These are phyloP conservation scores for Globisporangium spinosum DNA, from an alignment of 352 stramenopile species.

Conservation along the genomic window DNA sequence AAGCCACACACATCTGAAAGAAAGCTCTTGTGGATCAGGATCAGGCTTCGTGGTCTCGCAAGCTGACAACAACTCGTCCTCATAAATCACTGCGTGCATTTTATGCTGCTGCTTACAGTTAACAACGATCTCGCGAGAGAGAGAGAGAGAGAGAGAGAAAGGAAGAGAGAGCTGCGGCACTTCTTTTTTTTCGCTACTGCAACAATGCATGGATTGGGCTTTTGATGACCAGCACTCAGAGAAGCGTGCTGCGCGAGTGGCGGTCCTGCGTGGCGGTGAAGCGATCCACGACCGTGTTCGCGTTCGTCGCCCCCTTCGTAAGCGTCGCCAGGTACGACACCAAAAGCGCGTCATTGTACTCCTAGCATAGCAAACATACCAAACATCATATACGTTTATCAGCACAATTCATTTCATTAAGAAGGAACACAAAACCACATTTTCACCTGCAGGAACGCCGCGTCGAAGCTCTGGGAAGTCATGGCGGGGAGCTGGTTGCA, in stretches of 20 bases:
- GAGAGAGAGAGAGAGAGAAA: not conserved
- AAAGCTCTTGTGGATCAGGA: not conserved
- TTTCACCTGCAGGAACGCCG: slow-evolving; percentile 56
- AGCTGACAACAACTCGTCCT: not conserved
- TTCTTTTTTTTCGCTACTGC: not conserved
- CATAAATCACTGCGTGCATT: not conserved
- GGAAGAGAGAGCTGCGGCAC: not conserved
- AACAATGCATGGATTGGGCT: not conserved
- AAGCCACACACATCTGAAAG: not conserved
- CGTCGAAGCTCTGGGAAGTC: slow-evolving; percentile 68
- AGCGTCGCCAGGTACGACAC: slow-evolving; percentile 82
- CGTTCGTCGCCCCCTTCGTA: slow-evolving; percentile 76
- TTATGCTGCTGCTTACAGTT: not conserved
- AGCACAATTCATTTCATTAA: not conserved
- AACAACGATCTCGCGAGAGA: not conserved
- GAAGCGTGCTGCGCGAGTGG: slow-evolving; percentile 49
- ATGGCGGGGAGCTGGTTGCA: slow-evolving; percentile 83
- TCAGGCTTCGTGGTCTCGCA: not conserved
- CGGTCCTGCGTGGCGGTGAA: slow-evolving; percentile 75
- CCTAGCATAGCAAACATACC: slow-evolving; percentile 20
- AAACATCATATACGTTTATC: not conserved
- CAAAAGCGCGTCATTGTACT: slow-evolving; percentile 82
- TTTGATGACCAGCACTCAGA: slow-evolving; percentile 22
- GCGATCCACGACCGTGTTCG: slow-evolving; percentile 77
- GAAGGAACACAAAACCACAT: not conserved